phyloP scores from a whole-genome alignment of 441 rosid species.

The Erodium chrysanthum region DNA sequence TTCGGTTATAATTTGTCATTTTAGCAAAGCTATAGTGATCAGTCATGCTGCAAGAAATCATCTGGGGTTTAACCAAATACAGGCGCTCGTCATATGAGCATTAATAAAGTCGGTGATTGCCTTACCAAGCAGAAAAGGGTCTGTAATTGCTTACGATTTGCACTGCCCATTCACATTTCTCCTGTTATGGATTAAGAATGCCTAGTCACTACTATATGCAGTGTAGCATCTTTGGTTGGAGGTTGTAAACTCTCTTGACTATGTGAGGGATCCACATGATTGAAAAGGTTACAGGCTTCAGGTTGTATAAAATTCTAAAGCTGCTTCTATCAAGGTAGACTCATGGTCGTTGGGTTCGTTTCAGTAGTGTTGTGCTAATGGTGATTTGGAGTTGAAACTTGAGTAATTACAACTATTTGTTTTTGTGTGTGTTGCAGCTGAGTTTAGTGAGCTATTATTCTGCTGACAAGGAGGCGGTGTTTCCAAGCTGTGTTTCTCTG shows the following conservation, averaged over 20 bases:
- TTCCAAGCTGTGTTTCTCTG: no score
- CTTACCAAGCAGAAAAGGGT: background rate
- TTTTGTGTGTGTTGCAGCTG: background rate
- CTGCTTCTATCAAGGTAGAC: background rate
- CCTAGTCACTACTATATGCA: no score
- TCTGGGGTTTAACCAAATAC: background rate
- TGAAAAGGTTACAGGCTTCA: background rate
- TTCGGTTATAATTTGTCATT: background rate
- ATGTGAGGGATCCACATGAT: background rate
- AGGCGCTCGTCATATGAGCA: background rate
- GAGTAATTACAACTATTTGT: background rate
- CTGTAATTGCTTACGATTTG: background rate
- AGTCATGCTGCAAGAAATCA: background rate
- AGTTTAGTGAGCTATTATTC: no score
- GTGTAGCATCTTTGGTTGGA: background rate
- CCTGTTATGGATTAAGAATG: no score
- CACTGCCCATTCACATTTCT: background rate
- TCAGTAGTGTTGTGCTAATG: background rate
- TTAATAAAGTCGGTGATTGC: no score
- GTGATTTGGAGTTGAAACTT: background rate
- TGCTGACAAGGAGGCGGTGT: no score
- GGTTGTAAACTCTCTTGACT: background rate
- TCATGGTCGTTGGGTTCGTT: background rate
- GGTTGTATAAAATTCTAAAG: background rate
- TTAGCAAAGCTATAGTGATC: no score